Percentiles rank a stretch among this genome's conserved stretches.
phyloP scores from a whole-genome alignment of 2,329 filamentous ascomycete genomes.

The Massarina eburnea region DNA sequence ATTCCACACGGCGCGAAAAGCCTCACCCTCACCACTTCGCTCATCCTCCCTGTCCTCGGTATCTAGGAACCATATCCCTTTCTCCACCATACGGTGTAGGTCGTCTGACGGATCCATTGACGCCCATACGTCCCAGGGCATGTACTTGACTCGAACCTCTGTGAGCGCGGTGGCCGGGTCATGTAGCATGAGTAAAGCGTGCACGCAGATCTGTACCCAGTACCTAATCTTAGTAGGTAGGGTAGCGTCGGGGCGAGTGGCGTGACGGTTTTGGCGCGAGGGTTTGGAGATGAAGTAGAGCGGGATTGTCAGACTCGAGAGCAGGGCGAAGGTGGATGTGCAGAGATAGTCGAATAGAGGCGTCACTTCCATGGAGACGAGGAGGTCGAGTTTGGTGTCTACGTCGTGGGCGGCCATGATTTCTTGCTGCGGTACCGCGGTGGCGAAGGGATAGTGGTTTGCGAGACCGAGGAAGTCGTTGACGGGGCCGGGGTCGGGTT shows the following conservation, averaged over 20 bases:
- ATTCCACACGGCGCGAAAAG: slow-evolving; percentile 32
- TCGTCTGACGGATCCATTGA: slow-evolving; percentile 37
- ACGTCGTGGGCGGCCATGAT: slow-evolving; percentile 23
- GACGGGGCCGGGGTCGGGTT: slow-evolving; percentile 8
- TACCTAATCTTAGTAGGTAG: slow-evolving; percentile 37
- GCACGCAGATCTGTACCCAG: slow-evolving; percentile 34
- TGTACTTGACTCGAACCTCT: slow-evolving; percentile 31
- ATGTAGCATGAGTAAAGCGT: slow-evolving; percentile 31
- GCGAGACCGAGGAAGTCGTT: slow-evolving; percentile 34
- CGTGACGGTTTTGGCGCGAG: slow-evolving; percentile 22
- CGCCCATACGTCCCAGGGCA: slow-evolving; percentile 39
- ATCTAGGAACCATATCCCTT: slow-evolving; percentile 32
- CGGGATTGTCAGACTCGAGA: slow-evolving; percentile 33
- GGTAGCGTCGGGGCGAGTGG: slow-evolving; percentile 20
- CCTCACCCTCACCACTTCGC: slow-evolving; percentile 33
- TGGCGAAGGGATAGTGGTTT: slow-evolving; percentile 34
- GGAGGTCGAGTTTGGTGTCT: slow-evolving; percentile 31
- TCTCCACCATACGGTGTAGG: slow-evolving; percentile 24
- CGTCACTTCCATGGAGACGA: slow-evolving; percentile 35
- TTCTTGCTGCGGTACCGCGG: slow-evolving; percentile 18
- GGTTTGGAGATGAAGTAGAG: slow-evolving; percentile 36
- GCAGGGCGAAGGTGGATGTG: slow-evolving; percentile 21
- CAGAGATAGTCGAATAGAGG: slow-evolving; percentile 38
- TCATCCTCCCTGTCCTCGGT: slow-evolving; percentile 13
- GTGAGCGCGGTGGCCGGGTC: slow-evolving; percentile 10